Percentiles rank a stretch among this genome's conserved stretches.
Conservation (phyloP, 2,329 filamentous ascomycete species). For the Arthrinium phaeospermum region DNA sequence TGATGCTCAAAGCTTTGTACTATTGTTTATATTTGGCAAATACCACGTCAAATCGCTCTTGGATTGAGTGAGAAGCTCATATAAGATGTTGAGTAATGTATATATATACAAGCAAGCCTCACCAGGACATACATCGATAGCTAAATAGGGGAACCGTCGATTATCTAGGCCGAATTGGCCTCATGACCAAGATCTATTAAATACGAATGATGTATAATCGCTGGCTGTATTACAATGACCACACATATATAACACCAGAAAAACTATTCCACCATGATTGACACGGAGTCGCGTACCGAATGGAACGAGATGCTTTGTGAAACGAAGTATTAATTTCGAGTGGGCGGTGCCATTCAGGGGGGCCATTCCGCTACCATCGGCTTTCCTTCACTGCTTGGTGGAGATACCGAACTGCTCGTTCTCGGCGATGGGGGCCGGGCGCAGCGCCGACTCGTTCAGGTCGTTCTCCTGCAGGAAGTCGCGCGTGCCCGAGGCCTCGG, state of each 20-base stretch:
- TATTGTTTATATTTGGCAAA: no score
- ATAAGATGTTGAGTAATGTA: neutral
- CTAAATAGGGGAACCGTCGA: neutral
- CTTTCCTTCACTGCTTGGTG: slow-evolving; percentile 30
- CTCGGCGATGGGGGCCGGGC: slow-evolving; percentile 38
- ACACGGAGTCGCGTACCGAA: neutral
- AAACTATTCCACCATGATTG: neutral
- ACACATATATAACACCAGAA: neutral
- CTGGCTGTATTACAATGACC: neutral
- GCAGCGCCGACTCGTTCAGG: slow-evolving; percentile 39
- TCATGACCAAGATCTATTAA: neutral
- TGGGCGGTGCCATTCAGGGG: no score
- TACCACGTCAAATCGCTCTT: neutral
- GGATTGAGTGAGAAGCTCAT: neutral
- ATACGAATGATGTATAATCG: neutral
- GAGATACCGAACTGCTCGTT: slow-evolving; percentile 43
- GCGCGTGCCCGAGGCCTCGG: slow-evolving; percentile 43
- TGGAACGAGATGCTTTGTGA: neutral
- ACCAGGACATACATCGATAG: neutral
- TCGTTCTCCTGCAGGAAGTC: slow-evolving; percentile 50
- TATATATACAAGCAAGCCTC: neutral
- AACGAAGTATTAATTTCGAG: no score
- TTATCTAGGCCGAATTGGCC: neutral
- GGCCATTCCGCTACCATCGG: no score
- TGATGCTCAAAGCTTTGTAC: no score